Evolutionary conservation across 2,329 filamentous ascomycete genomes (phyloP), one percentile per base, ranked within the genome.

Genomic region (Elsinoe perseae): DNA sequence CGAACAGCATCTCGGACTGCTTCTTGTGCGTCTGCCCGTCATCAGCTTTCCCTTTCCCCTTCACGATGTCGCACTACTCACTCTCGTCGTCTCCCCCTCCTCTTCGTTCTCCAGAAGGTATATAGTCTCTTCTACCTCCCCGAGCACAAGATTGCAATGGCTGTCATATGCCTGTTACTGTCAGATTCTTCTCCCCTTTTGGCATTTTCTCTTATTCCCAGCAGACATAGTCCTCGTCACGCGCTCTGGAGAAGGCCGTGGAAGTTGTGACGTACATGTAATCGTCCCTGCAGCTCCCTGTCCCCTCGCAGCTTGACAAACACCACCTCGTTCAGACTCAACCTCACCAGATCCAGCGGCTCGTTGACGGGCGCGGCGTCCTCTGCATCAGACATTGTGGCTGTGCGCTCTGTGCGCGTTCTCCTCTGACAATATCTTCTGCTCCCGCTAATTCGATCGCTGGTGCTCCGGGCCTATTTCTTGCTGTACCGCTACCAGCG

Each of bases 1-100:
- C 92, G 70, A 98, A 98, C 18, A 98, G 76, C 93, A 98, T 98
- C 70, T 97, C 93, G 42, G 90, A 95, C 72, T 96, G 95, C 74
- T 95, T 95, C 75, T 92, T 95, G 61, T 93, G 83, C 12, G 91
- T 95, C 87, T 95, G 61, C 12, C n/a, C 34, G 36, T 54, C 21
- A 42, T 46, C 25, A 46, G 53, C 16, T 2, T 27, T 10, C n/a
- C 20, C 4, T 8, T 20, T 7, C 5, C 21, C 20, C 2, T 23
- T 6, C 1, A 14, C 50, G 9, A 8, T 28, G 16, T 5, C 16
- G 40, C n/a, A 12, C n/a, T 40, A 28, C 21, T 32, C n/a, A 50
- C 61, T 57, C 54, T 25, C 30, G 42, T 30, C 54, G 14, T 54
- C 57, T 30, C 62, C 60, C 80, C 85, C 14, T 86, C 82, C 38